These are phyloP conservation scores for Zygosaccharomyces sapae DNA, from an alignment of 1,139 yeast species.

Conservation along the genomic window DNA sequence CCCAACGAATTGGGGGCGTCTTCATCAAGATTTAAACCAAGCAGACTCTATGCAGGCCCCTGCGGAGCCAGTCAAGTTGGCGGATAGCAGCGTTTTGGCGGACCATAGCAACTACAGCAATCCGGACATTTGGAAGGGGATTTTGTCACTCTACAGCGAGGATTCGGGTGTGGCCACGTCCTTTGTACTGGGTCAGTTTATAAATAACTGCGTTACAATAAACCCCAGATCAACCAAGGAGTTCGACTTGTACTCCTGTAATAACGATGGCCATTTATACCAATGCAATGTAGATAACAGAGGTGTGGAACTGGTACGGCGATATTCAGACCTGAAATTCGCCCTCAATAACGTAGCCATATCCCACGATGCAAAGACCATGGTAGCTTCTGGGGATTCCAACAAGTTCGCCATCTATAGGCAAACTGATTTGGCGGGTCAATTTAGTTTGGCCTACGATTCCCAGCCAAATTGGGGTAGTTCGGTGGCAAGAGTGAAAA, in stretches of 20 bases:
- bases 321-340: slow-evolving; percentile 44
- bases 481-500: slow-evolving; percentile 20
- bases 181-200: slow-evolving; percentile 68
- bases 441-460: slow-evolving; percentile 29
- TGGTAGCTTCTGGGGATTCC: slow-evolving; percentile 59
- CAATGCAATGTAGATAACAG: slow-evolving; percentile 54
- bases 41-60: slow-evolving; percentile 23
- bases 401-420: slow-evolving; percentile 49
- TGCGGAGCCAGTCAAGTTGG: slow-evolving; percentile 29
- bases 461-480: slow-evolving; percentile 28
- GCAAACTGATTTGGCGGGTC: slow-evolving; percentile 36
- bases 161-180: slow-evolving; percentile 46
- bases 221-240: slow-evolving; percentile 33
- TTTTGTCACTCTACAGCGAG: slow-evolving; percentile 54
- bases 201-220: slow-evolving; percentile 72
- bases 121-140: slow-evolving; percentile 48
- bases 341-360: slow-evolving; percentile 59
- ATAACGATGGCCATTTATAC: slow-evolving; percentile 73
- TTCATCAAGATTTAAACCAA: slow-evolving; percentile 14
- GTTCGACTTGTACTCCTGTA: slow-evolving; percentile 65
- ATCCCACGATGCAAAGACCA: slow-evolving; percentile 52
- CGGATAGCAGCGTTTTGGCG: slow-evolving; percentile 26
- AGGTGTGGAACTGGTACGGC: slow-evolving; percentile 38
- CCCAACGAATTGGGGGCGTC: slow-evolving; percentile 28
- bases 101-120: slow-evolving; percentile 33